Conservation (phyloP, 2,329 filamentous ascomycete genomes). For the Diaporthe aspalathi region DNA sequence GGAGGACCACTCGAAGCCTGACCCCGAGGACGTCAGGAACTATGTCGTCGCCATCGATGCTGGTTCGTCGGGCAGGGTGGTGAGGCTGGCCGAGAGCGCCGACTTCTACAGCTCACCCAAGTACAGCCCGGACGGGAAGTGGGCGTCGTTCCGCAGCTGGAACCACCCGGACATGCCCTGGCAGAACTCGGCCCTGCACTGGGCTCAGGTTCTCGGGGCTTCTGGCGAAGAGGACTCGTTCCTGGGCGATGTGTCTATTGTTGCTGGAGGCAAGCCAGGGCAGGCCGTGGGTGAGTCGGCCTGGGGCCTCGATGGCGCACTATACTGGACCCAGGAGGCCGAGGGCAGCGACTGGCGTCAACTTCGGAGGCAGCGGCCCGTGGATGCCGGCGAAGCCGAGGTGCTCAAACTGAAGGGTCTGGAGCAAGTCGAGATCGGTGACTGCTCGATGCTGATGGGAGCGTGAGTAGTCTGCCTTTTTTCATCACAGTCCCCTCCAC, state of each 20-base stretch:
- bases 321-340: slow-evolving; percentile 61
- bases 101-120: slow-evolving; percentile 66
- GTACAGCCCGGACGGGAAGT: slow-evolving; percentile 59
- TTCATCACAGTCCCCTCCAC: not conserved
- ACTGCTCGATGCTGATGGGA: slow-evolving; percentile 46
- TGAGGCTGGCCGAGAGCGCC: slow-evolving; percentile 54
- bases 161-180: slow-evolving; percentile 65
- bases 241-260: slow-evolving; percentile 41
- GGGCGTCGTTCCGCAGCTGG: slow-evolving; percentile 66
- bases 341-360: slow-evolving; percentile 56
- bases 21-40: slow-evolving; percentile 49
- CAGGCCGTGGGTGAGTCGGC: slow-evolving; percentile 63
- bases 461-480: slow-evolving; percentile 43
- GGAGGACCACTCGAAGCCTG: slow-evolving; percentile 59
- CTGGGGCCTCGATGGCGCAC: slow-evolving; percentile 60
- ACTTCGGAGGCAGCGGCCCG: slow-evolving; percentile 53
- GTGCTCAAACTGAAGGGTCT: slow-evolving; percentile 51
- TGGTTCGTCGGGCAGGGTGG: slow-evolving; percentile 56
- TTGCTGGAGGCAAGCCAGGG: slow-evolving; percentile 41
- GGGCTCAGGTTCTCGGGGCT: slow-evolving; percentile 53
- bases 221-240: slow-evolving; percentile 46
- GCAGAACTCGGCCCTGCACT: slow-evolving; percentile 57
- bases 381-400: slow-evolving; percentile 42
- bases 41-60: slow-evolving; percentile 55
- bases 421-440: slow-evolving; percentile 55